These are phyloP conservation scores for Daldinia eschscholtzii DNA, from an alignment of 2,329 filamentous ascomycete species.

Conservation along the genomic window DNA sequence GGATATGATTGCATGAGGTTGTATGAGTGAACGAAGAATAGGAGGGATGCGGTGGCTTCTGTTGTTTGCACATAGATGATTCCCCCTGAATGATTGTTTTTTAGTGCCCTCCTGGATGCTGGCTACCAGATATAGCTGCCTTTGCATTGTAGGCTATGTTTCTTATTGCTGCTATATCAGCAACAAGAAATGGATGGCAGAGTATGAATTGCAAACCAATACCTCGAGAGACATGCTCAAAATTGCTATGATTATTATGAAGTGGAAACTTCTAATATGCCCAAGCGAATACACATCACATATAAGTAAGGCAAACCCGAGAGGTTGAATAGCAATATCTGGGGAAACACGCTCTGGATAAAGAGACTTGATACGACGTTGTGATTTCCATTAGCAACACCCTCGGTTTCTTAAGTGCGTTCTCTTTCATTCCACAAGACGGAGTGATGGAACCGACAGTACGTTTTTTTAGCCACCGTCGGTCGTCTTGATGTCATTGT, in stretches of 20 bases:
- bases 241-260: neutral
- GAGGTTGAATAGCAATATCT: neutral
- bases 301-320: neutral
- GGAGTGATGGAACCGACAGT: neutral
- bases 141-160: no score
- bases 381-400: neutral
- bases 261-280: neutral
- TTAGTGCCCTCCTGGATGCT: slow-evolving; percentile 15
- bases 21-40: slow-evolving; percentile 49
- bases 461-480: neutral
- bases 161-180: neutral
- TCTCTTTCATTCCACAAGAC: neutral
- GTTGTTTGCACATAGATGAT: slow-evolving; percentile 49
- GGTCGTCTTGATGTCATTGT: neutral
- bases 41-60: slow-evolving; percentile 33
- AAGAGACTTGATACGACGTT: no score
- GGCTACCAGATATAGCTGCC: neutral
- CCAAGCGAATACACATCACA: neutral
- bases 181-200: neutral
- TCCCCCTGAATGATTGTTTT: slow-evolving; percentile 47
- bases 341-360: no score
- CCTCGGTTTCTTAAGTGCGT: neutral
- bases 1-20: slow-evolving; percentile 47
- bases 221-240: neutral
- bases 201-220: neutral